Percentiles rank a stretch among this genome's conserved stretches.
Conservation (phyloP, 2,329 filamentous ascomycete genomes). For the Botryosphaeria dothidea region DNA sequence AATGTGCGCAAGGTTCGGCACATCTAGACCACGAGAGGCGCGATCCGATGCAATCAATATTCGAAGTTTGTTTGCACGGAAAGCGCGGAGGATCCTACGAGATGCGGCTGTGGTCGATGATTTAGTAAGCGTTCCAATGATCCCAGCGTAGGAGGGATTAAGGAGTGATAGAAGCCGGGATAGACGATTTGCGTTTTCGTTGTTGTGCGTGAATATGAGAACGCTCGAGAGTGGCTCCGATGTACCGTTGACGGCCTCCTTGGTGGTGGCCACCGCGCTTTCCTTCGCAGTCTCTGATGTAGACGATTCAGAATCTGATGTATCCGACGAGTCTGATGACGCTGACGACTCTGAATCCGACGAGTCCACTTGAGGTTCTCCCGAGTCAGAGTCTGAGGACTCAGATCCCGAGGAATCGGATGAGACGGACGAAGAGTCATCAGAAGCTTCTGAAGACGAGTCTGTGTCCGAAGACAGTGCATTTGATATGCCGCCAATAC, state of each 20-base stretch:
- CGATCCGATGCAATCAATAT: slow-evolving; percentile 90
- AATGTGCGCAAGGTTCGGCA: slow-evolving; percentile 76
- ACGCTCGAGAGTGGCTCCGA: slow-evolving; percentile 43
- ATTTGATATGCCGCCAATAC: background rate
- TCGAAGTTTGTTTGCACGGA: slow-evolving; percentile 62
- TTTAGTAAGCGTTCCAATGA: slow-evolving; percentile 73
- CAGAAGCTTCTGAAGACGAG: slow-evolving; percentile 19
- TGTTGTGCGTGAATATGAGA: slow-evolving; percentile 88
- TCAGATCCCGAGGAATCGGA: slow-evolving; percentile 17
- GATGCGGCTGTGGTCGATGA: slow-evolving; percentile 73
- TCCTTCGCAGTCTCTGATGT: background rate
- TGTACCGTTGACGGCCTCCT: background rate
- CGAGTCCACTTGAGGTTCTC: slow-evolving; percentile 20
- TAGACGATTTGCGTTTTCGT: slow-evolving; percentile 84
- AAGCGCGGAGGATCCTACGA: slow-evolving; percentile 67
- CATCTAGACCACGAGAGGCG: slow-evolving; percentile 87
- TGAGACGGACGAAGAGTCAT: slow-evolving; percentile 26
- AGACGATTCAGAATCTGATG: background rate
- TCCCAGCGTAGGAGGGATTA: slow-evolving; percentile 56
- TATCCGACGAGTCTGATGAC: slow-evolving; percentile 18
- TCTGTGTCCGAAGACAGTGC: slow-evolving; percentile 21
- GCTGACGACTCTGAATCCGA: slow-evolving; percentile 28
- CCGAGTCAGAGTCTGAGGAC: slow-evolving; percentile 26
- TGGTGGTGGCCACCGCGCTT: slow-evolving; percentile 7
- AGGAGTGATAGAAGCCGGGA: slow-evolving; percentile 74